Evolutionary conservation across 2,329 filamentous ascomycete genomes (phyloP), one percentile per base, ranked within the genome.

Genomic region (Aspergillus tanneri): DNA sequence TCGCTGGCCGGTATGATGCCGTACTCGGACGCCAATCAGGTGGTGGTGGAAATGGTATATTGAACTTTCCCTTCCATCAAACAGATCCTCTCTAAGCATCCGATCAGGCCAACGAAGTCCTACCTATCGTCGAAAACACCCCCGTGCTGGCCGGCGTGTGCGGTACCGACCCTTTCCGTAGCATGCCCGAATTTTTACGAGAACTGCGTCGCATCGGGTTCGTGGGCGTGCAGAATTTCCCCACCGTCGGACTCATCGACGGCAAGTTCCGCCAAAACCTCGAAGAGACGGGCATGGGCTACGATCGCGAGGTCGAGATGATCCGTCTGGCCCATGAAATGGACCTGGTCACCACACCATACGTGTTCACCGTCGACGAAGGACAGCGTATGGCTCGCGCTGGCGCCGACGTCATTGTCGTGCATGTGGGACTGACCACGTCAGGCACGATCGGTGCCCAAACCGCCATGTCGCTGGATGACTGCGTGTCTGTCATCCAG

Each of bases 271-370:
- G 86, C 10, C 74, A 76, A 18, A 84, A 85, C 55, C 74, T 89
- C 2, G 86, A 88, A 61, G 84, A 87, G 64, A 88, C 85, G 1
- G 84, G 81, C 7, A 88, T 88, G 84, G 80, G 81, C 1, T 88
- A 83, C 59, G 78, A 77, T 12, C 69, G 76, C 6, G 85, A 89
- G 61, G 84, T 88, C 2, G 82, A 84, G 42, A 81, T 87, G 76
- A 77, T 88, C 37, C 72, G 73, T 8, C 59, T 74, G n/a, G 85
- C 86, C 2, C 77, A 75, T 36, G 68, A 75, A 34, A 68, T 85
- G 67, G 83, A 77, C 22, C 68, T 88, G 14, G 66, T 88, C 12
- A 88, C 85, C 0, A 84, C 84, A 5, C 85, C 85, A 0, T 88
- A 88, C 56, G 84, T 85, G 1, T 88, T 88, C 68, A 81, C 76